Base-by-base conservation (phyloP, 2,329 filamentous ascomycete genomes). In the Colletotrichum chlorophyti region DNA sequence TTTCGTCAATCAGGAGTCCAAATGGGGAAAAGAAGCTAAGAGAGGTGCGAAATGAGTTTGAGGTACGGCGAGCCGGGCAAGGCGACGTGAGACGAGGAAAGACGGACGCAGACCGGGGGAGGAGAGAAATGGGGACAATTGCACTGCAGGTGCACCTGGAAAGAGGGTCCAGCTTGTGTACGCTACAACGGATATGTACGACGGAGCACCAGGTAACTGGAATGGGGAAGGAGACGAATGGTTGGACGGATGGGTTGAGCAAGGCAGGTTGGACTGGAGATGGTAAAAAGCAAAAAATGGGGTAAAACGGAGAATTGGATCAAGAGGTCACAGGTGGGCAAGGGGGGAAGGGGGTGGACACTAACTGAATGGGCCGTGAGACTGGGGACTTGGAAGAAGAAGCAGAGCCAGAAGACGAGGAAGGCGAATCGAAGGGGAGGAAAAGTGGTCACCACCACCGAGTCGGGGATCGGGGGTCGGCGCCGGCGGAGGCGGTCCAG, bases 131-230 rank as follows among this genome's bases (percentile, higher is more conserved):
- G 42, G 41, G 47, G 53, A 58, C 34, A 37, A 53, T n/a, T n/a
- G n/a, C n/a, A n/a, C n/a, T n/a, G n/a, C n/a, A n/a, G 17, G 35
- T 26, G 31, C 35, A 48, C 50, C 54, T 35, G 55, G 31, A 49
- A 47, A 47, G 49, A 59, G 37, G 42, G 29, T 59, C 50, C n/a
- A n/a, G n/a, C n/a, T n/a, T n/a, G n/a, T n/a, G n/a, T n/a, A n/a
- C n/a, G n/a, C n/a, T n/a, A n/a, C n/a, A n/a, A n/a, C n/a, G n/a
- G n/a, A n/a, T n/a, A n/a, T n/a, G n/a, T 38, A 31, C 42, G 55
- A 59, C 54, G 55, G 55, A 32, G 48, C 55, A 43, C 55, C 55
- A 55, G 50, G 50, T 43, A 42, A 40, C 42, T 59, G 50, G 42
- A 48, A 54, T 53, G 49, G 51, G 24, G 29, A 49, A 21, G 31